phyloP scores from a whole-genome alignment of 768 basidiomycete genomes.

The Porphyrellus cyaneotinctus region DNA sequence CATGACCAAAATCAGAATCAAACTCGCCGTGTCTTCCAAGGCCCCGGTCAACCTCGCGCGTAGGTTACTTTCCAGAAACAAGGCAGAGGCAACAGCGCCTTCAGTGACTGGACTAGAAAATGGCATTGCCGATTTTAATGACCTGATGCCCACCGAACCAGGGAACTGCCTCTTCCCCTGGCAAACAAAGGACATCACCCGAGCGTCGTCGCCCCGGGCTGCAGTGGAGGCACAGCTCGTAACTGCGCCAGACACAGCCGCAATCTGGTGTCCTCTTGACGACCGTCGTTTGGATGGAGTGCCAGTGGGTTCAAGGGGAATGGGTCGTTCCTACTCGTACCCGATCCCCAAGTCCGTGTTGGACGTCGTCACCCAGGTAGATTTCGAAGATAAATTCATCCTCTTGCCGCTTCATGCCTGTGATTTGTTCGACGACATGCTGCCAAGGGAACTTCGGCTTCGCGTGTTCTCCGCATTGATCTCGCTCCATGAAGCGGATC shows the following conservation, averaged over 20 bases:
- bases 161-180: slow-evolving; percentile 42
- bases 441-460: slow-evolving; percentile 71
- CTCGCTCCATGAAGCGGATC: slow-evolving; percentile 55
- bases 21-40: slow-evolving; percentile 40
- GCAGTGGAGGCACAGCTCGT: slow-evolving; percentile 16
- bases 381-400: slow-evolving; percentile 47
- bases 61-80: slow-evolving; percentile 49
- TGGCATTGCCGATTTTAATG: slow-evolving; percentile 11
- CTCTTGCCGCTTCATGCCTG: slow-evolving; percentile 43
- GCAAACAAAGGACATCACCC: slow-evolving; percentile 33
- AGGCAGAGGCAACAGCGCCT: slow-evolving; percentile 16
- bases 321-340: slow-evolving; percentile 60
- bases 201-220: slow-evolving; percentile 8
- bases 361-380: slow-evolving; percentile 49
- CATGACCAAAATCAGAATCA: slow-evolving; percentile 45
- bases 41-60: slow-evolving; percentile 51
- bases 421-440: slow-evolving; percentile 62
- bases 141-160: slow-evolving; percentile 24
- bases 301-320: slow-evolving; percentile 35
- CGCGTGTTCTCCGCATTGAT: slow-evolving; percentile 55
- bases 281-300: slow-evolving; percentile 16
- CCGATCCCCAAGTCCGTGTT: slow-evolving; percentile 59
- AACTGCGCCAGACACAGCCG: slow-evolving; percentile 1
- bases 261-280: slow-evolving; percentile 17
- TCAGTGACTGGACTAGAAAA: slow-evolving; percentile 1